phyloP scores from a whole-genome alignment of 768 basidiomycete genomes.

The Suillus subluteus region DNA sequence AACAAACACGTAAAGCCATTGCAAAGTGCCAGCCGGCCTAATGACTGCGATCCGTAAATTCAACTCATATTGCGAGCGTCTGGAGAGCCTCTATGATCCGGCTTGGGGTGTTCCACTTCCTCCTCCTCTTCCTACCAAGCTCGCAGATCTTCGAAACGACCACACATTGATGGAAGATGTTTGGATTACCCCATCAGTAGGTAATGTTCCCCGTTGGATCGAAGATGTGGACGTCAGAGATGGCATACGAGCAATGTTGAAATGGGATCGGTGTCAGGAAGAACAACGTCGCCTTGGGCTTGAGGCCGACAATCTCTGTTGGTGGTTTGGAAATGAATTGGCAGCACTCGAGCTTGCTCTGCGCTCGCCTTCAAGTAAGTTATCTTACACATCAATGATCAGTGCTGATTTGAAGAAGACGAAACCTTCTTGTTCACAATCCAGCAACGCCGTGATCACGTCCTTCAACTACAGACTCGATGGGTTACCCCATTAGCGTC shows the following conservation, averaged over 20 bases:
- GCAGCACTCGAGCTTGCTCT: slow-evolving; percentile 24
- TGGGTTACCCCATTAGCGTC: slow-evolving; percentile 27
- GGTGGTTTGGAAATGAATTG: slow-evolving; percentile 39
- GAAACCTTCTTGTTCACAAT: neutral
- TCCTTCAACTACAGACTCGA: slow-evolving; percentile 19
- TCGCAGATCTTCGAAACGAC: slow-evolving; percentile 23
- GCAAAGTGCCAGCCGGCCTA: slow-evolving; percentile 30
- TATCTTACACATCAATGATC: neutral
- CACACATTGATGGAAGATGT: slow-evolving; percentile 40
- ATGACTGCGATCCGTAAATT: slow-evolving; percentile 27
- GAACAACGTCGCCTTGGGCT: slow-evolving; percentile 28
- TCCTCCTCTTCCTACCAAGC: slow-evolving; percentile 32
- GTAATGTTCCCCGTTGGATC: slow-evolving; percentile 34
- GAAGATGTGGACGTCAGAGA: slow-evolving; percentile 32
- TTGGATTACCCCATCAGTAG: slow-evolving; percentile 31
- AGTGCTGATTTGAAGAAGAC: neutral
- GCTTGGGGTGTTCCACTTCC: slow-evolving; percentile 38
- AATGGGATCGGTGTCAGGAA: slow-evolving; percentile 33
- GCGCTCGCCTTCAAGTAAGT: slow-evolving; percentile 17
- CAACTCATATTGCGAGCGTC: slow-evolving; percentile 30
- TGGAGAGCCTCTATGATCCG: slow-evolving; percentile 23
- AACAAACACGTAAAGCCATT: slow-evolving; percentile 33
- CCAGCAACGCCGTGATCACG: slow-evolving; percentile 9
- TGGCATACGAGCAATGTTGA: slow-evolving; percentile 36
- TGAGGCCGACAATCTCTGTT: slow-evolving; percentile 40